Evolutionary conservation across 2,329 filamentous ascomycete genomes (phyloP).

Genomic region (Tolypocladium ophioglossoides): DNA sequence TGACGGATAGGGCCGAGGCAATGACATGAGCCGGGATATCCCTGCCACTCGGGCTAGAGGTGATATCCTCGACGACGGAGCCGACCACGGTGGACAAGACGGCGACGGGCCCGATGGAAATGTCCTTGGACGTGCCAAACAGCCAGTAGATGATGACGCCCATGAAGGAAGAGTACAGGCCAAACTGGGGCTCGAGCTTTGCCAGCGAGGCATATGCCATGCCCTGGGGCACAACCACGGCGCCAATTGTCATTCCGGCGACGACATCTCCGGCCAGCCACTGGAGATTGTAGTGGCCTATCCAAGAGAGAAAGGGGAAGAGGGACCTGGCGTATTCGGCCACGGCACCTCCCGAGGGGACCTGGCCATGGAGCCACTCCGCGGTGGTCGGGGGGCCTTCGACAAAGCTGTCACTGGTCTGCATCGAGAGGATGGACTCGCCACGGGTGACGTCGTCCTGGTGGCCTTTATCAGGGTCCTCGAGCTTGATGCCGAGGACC

Average conservation of each 20-base stretch:
- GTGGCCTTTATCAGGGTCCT: constrained; percentile 36
- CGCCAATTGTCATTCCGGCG: constrained; percentile 54
- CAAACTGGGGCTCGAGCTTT: constrained; percentile 68
- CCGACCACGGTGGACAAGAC: constrained; percentile 90
- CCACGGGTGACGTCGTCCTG: constrained; percentile 58
- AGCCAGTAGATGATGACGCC: constrained; percentile 94
- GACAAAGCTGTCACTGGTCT: constrained; percentile 66
- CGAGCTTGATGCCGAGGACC: constrained; percentile 70
- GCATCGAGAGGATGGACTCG: constrained; percentile 68
- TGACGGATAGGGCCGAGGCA: constrained; percentile 67
- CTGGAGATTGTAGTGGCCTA: constrained; percentile 74
- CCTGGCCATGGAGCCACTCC: constrained; percentile 59
- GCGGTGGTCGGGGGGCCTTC: constrained; percentile 67
- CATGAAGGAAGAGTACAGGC: constrained; percentile 83
- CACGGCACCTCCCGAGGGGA: constrained; percentile 47
- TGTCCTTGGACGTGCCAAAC: constrained; percentile 96
- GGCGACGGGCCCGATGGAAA: constrained; percentile 92
- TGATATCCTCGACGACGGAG: constrained; percentile 61
- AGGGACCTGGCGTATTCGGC: constrained; percentile 55
- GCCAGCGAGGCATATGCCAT: constrained; percentile 92
- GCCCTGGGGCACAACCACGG: constrained; percentile 79
- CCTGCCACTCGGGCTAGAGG: constrained; percentile 35
- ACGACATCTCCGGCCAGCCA: constrained; percentile 87
- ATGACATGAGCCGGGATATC: constrained; percentile 53
- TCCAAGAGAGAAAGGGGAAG: constrained; percentile 89